phyloP scores from a whole-genome alignment of 768 basidiomycete species.

The Agrocybe praecox region DNA sequence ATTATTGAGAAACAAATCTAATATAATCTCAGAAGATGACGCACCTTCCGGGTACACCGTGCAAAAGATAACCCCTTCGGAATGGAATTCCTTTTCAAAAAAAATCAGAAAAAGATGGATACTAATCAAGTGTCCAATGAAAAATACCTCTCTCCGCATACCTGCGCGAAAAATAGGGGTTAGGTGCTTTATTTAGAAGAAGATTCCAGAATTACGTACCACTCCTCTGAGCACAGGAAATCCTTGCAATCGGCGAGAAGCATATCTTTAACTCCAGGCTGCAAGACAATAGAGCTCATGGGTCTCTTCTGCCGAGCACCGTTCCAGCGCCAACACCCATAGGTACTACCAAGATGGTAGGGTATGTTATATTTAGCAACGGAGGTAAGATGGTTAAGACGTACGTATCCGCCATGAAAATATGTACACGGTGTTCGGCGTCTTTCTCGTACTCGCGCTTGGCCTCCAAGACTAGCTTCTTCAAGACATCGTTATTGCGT shows the following conservation, averaged over 20 bases:
- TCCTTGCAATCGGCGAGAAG: constrained; percentile 85
- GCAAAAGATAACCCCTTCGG: constrained; percentile 81
- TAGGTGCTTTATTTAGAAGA: constrained; percentile 18
- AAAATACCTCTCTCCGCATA: constrained; percentile 87
- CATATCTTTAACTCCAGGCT: constrained; percentile 91
- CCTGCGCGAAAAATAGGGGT: constrained; percentile 42
- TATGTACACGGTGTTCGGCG: constrained; percentile 87
- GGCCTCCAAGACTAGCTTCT: constrained; percentile 84
- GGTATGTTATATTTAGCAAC: constrained; percentile 2
- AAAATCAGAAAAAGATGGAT: constrained; percentile 11
- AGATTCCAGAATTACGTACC: constrained; percentile 50
- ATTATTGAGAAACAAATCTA: constrained; percentile 2
- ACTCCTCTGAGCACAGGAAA: constrained; percentile 82
- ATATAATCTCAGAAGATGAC: constrained; percentile 11
- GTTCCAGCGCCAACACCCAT: constrained; percentile 86
- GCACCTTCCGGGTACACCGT: constrained; percentile 86
- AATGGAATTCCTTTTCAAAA: constrained; percentile 73
- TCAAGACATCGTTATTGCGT: constrained; percentile 85
- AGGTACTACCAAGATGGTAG: constrained; percentile 46
- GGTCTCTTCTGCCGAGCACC: constrained; percentile 88
- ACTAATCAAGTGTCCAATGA: constrained; percentile 16
- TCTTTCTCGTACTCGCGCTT: constrained; percentile 91
- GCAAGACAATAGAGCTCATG: constrained; percentile 90
- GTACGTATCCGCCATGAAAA: constrained; percentile 89
- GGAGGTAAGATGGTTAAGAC: constrained; percentile 27